These are phyloP conservation scores for Salix purpurea DNA, from an alignment of 345 rosid genomes.

Conservation along the genomic window DNA sequence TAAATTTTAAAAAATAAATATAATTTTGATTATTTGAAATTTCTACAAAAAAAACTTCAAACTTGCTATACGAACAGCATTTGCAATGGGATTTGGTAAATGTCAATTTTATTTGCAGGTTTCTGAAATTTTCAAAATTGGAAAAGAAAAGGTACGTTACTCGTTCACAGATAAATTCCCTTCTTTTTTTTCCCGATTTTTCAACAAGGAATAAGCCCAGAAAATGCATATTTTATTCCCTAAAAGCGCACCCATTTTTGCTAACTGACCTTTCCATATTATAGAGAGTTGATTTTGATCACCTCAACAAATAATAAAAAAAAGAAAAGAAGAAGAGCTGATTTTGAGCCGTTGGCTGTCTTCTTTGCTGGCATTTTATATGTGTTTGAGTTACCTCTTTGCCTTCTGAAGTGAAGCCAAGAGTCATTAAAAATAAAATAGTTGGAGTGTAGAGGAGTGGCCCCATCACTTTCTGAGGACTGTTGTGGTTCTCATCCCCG, in stretches of 20 bases:
- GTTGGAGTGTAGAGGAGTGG: slow-evolving; percentile 1
- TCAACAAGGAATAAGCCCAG: too few relatives aligned
- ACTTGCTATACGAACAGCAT: background rate
- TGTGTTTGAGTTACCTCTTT: background rate
- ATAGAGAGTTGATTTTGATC: background rate
- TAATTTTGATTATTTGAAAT: too few relatives aligned
- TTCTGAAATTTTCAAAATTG: background rate
- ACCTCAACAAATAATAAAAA: background rate
- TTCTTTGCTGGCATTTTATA: background rate
- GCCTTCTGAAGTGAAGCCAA: slow-evolving; percentile 6
- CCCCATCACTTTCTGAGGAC: background rate
- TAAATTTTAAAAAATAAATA: too few relatives aligned
- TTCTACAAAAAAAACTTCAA: too few relatives aligned
- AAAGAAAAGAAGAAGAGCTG: background rate
- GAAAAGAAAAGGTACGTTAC: background rate
- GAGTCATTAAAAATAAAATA: slow-evolving; percentile 2
- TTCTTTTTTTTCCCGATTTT: too few relatives aligned
- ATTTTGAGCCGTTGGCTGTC: background rate
- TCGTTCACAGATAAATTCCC: too few relatives aligned
- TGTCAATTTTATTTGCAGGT: background rate
- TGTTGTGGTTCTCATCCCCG: background rate
- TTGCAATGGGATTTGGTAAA: background rate
- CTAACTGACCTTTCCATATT: background rate
- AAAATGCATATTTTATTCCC: background rate
- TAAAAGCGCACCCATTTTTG: background rate